These are phyloP conservation scores for Uromyces viciae-fabae DNA, from an alignment of 1,284 basidiomycete genomes.

Conservation along the genomic window DNA sequence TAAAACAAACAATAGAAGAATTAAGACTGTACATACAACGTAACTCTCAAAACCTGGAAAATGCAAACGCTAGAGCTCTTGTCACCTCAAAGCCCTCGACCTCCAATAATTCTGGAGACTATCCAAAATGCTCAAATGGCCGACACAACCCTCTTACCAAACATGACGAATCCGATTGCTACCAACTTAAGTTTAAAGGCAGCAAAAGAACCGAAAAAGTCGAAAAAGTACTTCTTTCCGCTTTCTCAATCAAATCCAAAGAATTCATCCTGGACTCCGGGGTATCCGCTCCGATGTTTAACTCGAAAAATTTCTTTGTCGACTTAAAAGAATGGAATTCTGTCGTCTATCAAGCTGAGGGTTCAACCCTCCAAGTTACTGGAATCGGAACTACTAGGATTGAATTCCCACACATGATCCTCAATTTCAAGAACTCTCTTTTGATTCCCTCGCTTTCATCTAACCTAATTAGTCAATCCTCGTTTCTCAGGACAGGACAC, in stretches of 20 bases:
- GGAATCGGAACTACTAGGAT: not conserved
- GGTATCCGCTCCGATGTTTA: not conserved
- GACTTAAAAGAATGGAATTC: not conserved
- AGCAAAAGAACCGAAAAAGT: not conserved
- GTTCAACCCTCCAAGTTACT: not conserved
- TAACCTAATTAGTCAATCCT: not conserved
- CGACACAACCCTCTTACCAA: not conserved
- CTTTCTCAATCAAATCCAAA: not conserved
- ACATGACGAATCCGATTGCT: not conserved
- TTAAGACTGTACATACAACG: not conserved
- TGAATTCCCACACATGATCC: not conserved
- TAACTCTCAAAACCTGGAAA: not conserved
- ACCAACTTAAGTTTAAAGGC: not conserved
- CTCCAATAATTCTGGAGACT: not conserved
- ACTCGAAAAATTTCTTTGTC: not conserved
- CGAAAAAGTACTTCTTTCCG: not conserved
- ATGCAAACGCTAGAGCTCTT: not conserved
- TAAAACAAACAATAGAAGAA: not conserved
- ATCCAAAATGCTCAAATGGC: not conserved
- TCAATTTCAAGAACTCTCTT: not conserved
- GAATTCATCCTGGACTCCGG: not conserved
- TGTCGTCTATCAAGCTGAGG: not conserved
- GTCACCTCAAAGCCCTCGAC: not conserved
- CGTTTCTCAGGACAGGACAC: not conserved
- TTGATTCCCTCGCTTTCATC: not conserved